Percentiles rank a stretch among this genome's conserved stretches.
These are phyloP conservation scores for Suhomyces xylopsoci DNA, from an alignment of 805 yeast genomes.

Conservation along the genomic window DNA sequence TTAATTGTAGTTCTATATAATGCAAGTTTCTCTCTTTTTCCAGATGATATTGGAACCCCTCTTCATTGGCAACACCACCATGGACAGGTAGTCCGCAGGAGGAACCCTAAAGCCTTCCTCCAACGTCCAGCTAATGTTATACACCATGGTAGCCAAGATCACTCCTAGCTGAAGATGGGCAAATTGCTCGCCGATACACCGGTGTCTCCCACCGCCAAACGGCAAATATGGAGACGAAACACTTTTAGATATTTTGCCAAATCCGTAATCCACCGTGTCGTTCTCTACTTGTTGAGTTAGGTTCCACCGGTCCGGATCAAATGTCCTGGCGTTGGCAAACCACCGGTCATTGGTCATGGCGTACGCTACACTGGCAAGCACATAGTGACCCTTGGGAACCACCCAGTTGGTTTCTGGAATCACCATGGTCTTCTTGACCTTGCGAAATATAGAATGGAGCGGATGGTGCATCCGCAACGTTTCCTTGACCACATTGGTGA, in stretches of 20 bases:
- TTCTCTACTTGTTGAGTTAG: slow-evolving; percentile 10
- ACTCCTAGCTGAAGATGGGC: slow-evolving; percentile 92
- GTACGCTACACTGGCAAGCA: slow-evolving; percentile 91
- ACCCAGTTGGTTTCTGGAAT: slow-evolving; percentile 76
- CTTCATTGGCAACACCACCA: slow-evolving; percentile 85
- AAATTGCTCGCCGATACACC: slow-evolving; percentile 98
- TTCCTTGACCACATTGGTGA: slow-evolving; percentile 83
- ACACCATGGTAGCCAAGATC: slow-evolving; percentile 67
- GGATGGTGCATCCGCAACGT: slow-evolving; percentile 96
- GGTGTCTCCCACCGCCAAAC: slow-evolving; percentile 98
- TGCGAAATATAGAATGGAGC: slow-evolving; percentile 90
- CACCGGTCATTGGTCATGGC: slow-evolving; percentile 72
- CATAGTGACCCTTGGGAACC: slow-evolving; percentile 86
- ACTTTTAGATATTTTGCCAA: slow-evolving; percentile 92
- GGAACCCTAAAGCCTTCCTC: slow-evolving; percentile 49
- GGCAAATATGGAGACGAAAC: slow-evolving; percentile 94
- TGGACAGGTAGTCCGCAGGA: slow-evolving; percentile 72
- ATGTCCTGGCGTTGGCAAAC: slow-evolving; percentile 72
- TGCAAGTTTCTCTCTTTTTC: slow-evolving; percentile 55
- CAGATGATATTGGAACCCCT: slow-evolving; percentile 64
- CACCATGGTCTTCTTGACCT: slow-evolving; percentile 71
- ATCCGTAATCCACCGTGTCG: slow-evolving; percentile 79
- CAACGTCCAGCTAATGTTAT: slow-evolving; percentile 71
- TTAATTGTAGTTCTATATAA: background rate
- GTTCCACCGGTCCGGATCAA: slow-evolving; percentile 86